phyloP scores from a whole-genome alignment of 192 early-diverging fungal genomes.

The Podila epicladia region DNA sequence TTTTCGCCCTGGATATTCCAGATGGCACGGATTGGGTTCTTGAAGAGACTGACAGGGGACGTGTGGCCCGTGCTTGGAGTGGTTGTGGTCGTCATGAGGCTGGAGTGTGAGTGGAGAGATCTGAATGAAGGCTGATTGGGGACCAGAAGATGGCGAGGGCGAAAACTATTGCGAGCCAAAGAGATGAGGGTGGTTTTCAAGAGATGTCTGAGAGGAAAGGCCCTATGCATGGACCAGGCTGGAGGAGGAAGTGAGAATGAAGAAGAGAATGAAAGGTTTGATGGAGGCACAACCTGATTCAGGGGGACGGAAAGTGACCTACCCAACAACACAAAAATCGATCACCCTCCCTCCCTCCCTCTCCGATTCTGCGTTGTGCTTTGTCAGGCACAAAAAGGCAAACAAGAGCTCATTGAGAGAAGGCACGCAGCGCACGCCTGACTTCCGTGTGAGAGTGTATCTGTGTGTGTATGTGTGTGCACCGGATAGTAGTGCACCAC shows the following conservation, averaged over 20 bases:
- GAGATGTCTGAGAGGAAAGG: not conserved
- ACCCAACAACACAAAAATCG: no score
- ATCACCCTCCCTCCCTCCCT: not conserved
- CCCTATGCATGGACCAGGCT: no score
- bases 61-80: not conserved
- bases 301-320: no score
- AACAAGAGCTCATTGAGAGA: no score
- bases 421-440: no score
- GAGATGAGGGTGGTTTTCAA: not conserved
- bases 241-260: not conserved
- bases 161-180: not conserved
- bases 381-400: not conserved
- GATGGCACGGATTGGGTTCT: slow-evolving; percentile 34
- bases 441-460: no score
- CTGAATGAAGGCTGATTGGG: not conserved
- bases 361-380: not conserved
- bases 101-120: not conserved
- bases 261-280: not conserved
- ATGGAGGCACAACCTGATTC: no score
- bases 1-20: slow-evolving; percentile 50
- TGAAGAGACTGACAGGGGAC: slow-evolving; percentile 37
- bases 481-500: no score
- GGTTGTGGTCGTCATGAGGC: slow-evolving; percentile 7
- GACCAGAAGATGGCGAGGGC: not conserved
- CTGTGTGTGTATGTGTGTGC: no score